A percentile compares a stretch with the other conserved stretches of the same genome.
Conservation (phyloP, 2,329 filamentous ascomycete genomes). For the Claviceps paspali region DNA sequence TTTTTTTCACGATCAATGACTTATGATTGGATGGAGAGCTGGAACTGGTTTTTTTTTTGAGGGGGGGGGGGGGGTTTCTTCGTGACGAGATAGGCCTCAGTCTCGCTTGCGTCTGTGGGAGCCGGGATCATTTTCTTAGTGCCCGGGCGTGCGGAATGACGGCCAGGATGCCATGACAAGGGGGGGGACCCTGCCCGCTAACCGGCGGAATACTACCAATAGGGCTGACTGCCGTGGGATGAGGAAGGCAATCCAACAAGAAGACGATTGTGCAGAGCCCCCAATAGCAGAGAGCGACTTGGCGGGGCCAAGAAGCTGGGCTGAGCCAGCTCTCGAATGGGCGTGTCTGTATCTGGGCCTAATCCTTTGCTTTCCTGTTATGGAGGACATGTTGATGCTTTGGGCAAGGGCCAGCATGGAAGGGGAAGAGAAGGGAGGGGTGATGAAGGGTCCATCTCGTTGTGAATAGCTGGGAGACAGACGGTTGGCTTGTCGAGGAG, state of each 20-base stretch:
- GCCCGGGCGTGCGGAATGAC: slow-evolving; percentile 3
- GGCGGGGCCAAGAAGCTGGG: background rate
- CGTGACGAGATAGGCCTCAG: slow-evolving; percentile 23
- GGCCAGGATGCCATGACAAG: slow-evolving; percentile 8
- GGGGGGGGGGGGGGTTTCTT: slow-evolving; percentile 4
- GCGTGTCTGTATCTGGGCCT: background rate
- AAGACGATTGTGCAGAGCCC: background rate
- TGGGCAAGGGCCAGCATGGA: background rate
- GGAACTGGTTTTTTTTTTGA: slow-evolving; percentile 14
- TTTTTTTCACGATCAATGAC: slow-evolving; percentile 32
- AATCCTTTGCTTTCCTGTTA: background rate
- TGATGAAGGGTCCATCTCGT: background rate
- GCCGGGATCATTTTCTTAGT: slow-evolving; percentile 8
- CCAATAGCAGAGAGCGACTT: background rate
- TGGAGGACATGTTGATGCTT: background rate
- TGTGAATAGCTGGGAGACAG: background rate
- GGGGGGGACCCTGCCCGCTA: slow-evolving; percentile 6
- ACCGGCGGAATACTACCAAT: background rate
- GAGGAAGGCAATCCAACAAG: background rate
- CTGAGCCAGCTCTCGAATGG: background rate
- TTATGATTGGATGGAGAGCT: slow-evolving; percentile 35
- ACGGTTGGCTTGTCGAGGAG: background rate
- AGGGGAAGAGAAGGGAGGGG: too few species aligned
- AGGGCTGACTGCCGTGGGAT: background rate
- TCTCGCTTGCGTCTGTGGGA: slow-evolving; percentile 14